These are phyloP conservation scores for Sporothrix inflata DNA, from an alignment of 2,329 filamentous ascomycete species.

Conservation along the genomic window DNA sequence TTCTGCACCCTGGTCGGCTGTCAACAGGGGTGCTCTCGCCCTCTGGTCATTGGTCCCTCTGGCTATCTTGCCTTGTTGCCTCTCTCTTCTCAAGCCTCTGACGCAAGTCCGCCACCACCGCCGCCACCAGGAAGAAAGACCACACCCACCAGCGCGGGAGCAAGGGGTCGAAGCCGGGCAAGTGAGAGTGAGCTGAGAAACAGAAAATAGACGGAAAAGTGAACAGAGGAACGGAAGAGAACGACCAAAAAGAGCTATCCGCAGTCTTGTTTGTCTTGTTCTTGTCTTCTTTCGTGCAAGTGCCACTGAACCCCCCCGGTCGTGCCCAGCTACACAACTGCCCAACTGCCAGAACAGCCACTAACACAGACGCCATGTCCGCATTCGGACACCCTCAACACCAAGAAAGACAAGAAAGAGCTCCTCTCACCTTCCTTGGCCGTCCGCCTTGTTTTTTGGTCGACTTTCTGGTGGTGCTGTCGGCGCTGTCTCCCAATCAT, in stretches of 20 bases:
- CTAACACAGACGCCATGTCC: background rate
- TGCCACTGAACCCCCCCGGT: background rate
- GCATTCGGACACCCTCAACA: background rate
- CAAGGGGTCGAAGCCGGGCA: background rate
- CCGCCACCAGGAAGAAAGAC: background rate
- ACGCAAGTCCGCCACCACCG: constrained; percentile 9
- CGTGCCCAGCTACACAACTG: background rate
- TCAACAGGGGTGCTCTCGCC: background rate
- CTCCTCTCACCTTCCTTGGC: background rate
- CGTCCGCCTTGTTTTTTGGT: background rate
- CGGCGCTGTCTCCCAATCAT: no score
- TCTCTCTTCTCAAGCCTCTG: constrained; percentile 3
- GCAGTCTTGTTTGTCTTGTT: background rate
- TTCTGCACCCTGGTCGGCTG: background rate
- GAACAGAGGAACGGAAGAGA: no score
- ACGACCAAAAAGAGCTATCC: background rate
- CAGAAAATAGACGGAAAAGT: background rate
- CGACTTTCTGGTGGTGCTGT: background rate
- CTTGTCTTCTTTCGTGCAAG: constrained; percentile 11
- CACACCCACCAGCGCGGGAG: background rate
- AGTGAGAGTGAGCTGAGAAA: background rate
- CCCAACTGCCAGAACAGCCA: constrained; percentile 5
- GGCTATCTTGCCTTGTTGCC: background rate
- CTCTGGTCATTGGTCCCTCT: no score
- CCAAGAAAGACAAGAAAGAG: background rate